Evolutionary conservation across 148 eudicot genomes (phyloP).

Genomic region (Fallopia convolvulus): DNA sequence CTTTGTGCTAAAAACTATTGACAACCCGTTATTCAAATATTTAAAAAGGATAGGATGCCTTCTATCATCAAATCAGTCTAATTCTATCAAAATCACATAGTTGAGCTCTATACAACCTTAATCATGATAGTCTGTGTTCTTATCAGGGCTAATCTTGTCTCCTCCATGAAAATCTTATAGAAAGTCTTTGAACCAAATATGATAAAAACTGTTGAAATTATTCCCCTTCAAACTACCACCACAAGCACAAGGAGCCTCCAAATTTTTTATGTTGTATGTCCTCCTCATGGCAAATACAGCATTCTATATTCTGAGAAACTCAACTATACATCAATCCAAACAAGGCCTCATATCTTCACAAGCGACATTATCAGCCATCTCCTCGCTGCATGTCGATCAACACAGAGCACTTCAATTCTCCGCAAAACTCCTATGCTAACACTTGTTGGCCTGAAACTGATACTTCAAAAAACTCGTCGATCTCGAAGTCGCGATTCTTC

Average conservation of each 20-base stretch:
- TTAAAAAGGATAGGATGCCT: neutral
- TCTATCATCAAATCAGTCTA: too few species aligned
- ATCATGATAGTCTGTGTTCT: neutral
- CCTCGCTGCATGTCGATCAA: too few species aligned
- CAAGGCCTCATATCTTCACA: too few species aligned
- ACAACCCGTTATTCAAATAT: neutral
- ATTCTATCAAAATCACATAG: neutral
- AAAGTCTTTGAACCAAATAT: neutral
- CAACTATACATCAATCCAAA: too few species aligned
- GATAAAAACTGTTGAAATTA: neutral
- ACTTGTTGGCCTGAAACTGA: too few species aligned
- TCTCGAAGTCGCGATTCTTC: too few species aligned
- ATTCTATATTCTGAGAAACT: too few species aligned
- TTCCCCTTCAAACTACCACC: conserved; percentile 80
- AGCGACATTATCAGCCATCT: too few species aligned
- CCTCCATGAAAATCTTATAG: neutral
- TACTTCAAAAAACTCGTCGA: too few species aligned
- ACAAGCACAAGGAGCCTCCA: conserved; percentile 77
- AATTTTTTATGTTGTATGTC: conserved; percentile 57
- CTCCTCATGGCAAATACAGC: conserved; percentile 92
- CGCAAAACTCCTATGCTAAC: too few species aligned
- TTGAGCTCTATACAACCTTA: neutral
- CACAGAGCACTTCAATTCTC: too few species aligned
- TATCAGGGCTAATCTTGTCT: neutral
- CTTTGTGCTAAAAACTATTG: neutral